phyloP scores from a whole-genome alignment of 2,329 filamentous ascomycete genomes.

The Ceratocystis colombiana region DNA sequence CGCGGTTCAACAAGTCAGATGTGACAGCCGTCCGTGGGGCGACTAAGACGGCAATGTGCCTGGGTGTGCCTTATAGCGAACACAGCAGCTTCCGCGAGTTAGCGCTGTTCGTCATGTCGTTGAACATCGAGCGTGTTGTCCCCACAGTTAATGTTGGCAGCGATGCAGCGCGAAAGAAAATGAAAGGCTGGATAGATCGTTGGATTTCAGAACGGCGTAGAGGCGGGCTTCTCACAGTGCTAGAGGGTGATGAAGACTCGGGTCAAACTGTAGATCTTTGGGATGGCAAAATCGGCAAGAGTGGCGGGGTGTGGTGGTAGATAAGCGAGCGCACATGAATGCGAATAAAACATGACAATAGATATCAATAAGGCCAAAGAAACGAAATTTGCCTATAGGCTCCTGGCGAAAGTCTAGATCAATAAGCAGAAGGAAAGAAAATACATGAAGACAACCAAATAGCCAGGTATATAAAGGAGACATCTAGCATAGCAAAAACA shows the following conservation, averaged over 20 bases:
- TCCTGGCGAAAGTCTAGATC: neutral
- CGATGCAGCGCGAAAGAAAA: constrained; percentile 46
- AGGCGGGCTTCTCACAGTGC: constrained; percentile 42
- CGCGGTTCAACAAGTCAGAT: constrained; percentile 59
- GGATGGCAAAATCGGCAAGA: constrained; percentile 35
- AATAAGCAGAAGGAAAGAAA: constrained; percentile 11
- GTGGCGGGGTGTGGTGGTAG: constrained; percentile 36
- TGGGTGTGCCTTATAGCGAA: constrained; percentile 90
- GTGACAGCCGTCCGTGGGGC: constrained; percentile 75
- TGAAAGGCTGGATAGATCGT: constrained; percentile 55
- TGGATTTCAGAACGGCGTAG: constrained; percentile 51
- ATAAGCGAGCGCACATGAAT: constrained; percentile 21
- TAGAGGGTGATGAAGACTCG: constrained; percentile 36
- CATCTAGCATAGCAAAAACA: constrained; percentile 16
- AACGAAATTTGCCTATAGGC: neutral
- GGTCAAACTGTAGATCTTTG: constrained; percentile 31
- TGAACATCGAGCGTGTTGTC: constrained; percentile 80
- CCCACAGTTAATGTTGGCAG: constrained; percentile 80
- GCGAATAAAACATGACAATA: neutral
- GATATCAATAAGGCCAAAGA: neutral
- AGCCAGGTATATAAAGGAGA: constrained; percentile 5
- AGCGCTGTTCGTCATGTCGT: constrained; percentile 79
- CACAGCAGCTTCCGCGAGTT: constrained; percentile 92
- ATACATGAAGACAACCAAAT: constrained; percentile 12
- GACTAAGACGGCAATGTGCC: constrained; percentile 72